A percentile compares a stretch with the other conserved stretches of the same genome.
phyloP scores from a whole-genome alignment of 2,329 filamentous ascomycete genomes.

The Penicillium sp. region DNA sequence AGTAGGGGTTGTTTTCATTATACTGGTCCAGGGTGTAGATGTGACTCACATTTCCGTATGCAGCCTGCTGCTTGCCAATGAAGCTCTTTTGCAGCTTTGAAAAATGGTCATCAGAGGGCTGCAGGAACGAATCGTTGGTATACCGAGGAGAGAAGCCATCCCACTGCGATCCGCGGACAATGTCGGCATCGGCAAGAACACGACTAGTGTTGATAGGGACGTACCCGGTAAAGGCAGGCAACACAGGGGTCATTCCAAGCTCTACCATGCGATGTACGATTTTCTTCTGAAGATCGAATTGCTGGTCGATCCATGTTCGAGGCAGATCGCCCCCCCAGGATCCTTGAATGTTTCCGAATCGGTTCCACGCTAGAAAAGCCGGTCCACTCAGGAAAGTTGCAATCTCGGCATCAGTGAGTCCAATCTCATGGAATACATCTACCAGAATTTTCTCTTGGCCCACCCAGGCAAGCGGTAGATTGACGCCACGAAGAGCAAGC shows the following conservation, averaged over 20 bases:
- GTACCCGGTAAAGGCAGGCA: constrained; percentile 51
- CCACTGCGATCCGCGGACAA: constrained; percentile 47
- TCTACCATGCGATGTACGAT: constrained; percentile 50
- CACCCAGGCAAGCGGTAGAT: constrained; percentile 51
- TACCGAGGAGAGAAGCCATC: constrained; percentile 40
- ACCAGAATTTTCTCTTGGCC: constrained; percentile 50
- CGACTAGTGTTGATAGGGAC: constrained; percentile 44
- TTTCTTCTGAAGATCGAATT: constrained; percentile 48
- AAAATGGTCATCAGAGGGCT: constrained; percentile 46
- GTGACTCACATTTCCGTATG: constrained; percentile 48
- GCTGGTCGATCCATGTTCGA: constrained; percentile 45
- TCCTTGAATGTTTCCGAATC: constrained; percentile 53
- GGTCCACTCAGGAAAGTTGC: constrained; percentile 48
- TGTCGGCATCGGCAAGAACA: constrained; percentile 42
- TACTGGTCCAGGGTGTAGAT: constrained; percentile 53
- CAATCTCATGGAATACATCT: constrained; percentile 47
- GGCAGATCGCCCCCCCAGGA: constrained; percentile 48
- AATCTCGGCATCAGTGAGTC: constrained; percentile 46
- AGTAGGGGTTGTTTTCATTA: constrained; percentile 50
- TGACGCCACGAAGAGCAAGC: constrained; percentile 51
- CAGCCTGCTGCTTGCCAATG: constrained; percentile 44
- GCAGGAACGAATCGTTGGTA: constrained; percentile 48
- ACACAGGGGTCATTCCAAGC: constrained; percentile 51
- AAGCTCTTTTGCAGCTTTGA: constrained; percentile 45
- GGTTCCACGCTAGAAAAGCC: constrained; percentile 52